Conservation (phyloP, 495 filamentous ascomycete species). For the Pyrenopolyporus hunteri region DNA sequence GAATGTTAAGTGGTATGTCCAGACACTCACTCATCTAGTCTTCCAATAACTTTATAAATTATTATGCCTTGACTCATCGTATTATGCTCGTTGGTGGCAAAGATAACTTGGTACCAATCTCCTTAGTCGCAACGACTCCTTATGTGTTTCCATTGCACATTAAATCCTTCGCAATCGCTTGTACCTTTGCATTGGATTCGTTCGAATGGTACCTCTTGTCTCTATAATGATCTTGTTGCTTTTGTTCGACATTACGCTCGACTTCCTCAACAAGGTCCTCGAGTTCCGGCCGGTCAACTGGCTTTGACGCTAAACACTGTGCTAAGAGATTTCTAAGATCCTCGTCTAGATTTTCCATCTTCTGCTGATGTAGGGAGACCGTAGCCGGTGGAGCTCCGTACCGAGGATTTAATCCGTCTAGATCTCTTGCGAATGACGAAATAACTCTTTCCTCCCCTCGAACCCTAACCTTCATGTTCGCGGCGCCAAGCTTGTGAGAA, state of each 20-base stretch:
- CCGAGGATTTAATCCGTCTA: constrained; percentile 18
- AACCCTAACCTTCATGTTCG: constrained; percentile 18
- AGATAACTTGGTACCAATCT: background rate
- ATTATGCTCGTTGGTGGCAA: background rate
- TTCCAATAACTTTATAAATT: too few species aligned
- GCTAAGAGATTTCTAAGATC: constrained; percentile 27
- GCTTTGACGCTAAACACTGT: constrained; percentile 8
- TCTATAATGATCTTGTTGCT: background rate
- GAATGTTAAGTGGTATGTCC: too few species aligned
- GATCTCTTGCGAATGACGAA: constrained; percentile 24
- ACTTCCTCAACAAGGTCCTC: constrained; percentile 20
- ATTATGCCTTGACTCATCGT: background rate
- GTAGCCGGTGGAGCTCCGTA: constrained; percentile 1
- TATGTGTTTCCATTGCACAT: background rate
- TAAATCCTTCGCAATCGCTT: background rate
- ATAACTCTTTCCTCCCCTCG: constrained; percentile 6
- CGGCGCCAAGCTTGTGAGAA: background rate
- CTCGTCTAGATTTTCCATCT: constrained; percentile 24
- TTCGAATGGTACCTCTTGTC: constrained; percentile 18
- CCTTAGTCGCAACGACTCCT: too few species aligned
- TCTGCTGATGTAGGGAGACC: constrained; percentile 4
- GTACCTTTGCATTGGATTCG: constrained; percentile 18
- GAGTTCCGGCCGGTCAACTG: constrained; percentile 19
- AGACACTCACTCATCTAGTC: too few species aligned
- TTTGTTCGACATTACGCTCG: constrained; percentile 17